Base-by-base conservation (phyloP, 805 yeast genomes). In the Candida loeiensis region DNA sequence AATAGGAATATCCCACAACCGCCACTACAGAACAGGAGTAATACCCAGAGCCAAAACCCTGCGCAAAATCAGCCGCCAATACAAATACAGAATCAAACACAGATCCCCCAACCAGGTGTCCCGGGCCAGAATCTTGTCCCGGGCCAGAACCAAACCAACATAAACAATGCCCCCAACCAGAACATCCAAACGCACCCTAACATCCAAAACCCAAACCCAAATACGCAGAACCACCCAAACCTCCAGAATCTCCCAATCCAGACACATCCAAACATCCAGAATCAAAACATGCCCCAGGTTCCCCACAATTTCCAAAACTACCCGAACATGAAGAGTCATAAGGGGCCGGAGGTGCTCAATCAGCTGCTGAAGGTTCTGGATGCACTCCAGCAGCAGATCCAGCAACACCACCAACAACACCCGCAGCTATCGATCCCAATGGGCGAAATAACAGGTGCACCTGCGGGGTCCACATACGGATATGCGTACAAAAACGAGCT, bases 401-500 rank as follows among this genome's bases (percentile, higher is more conserved):
- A 26, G 24, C 32, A 25, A 18, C 39, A 27, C 24, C 39, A 27
- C 39, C 39, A 36, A 17, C 33, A 36, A 4, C 27, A 36, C 19
- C 33, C 33, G 12, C 33, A 30, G 13, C 33, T 30, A 12, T 30
- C 33, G 13, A 30, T 36, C 12, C 33, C 39, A n/a, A 21, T 14
- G 26, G 27, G 30, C 17, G 33, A 36, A 19, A 15, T 34, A 14
- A 14, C 21, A 13, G 28, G 36, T 21, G 27, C 36, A 18, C 20
- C 37, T 7, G 36, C 32, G 18, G 34, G 14, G 4, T 6, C 37
- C 17, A 15, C 39, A 7, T 32, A 31, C 18, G 36, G 31, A 5
- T 37, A 31, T 18, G 36, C 37, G 13, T 39, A 39, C 34, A 32
- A 33, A 29, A 33, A 39, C 24, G 42, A 39, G 33, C 33, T 39